Base-by-base conservation (phyloP, 1,284 basidiomycete genomes). In the Sporisorium scitamineum region DNA sequence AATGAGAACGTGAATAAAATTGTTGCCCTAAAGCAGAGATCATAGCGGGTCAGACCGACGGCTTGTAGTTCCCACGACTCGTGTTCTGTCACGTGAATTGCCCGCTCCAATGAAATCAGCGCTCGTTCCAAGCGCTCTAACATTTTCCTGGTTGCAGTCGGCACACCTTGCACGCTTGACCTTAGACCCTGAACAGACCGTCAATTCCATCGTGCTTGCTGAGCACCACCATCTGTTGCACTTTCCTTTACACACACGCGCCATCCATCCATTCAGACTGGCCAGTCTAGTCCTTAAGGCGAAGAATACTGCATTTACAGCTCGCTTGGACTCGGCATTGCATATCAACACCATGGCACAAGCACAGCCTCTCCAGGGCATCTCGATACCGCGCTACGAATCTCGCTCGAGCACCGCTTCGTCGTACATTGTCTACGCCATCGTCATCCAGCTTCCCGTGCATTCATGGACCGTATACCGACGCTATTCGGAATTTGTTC, bases 401-500 rank as follows among this genome's bases (percentile, higher is more conserved):
- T 61, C 61, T 18, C 74, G 76, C 20, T 54, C 65, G 31, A 34
- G 56, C 91, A 57, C 65, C 13, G 59, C 78, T 20, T 61, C 69
- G 4, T 86, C 90, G n/a, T 93, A 95, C 84, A 88, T 89, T 67
- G 93, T 92, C 77, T 95, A 92, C 86, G 89, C 89, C 67, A 92
- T 95, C 80, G 89, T 91, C 70, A 90, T 95, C 70, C 55, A 66
- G 27, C 71, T 83, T 20, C 90, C 93, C 67, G 91, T 94, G 24
- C 91, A 92, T 71, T 92, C 93, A 84, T 97, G 95, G 95, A 90
- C 92, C 48, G 93, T 97, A 88, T 93, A 92, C 89, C 89, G 92
- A 66, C 92, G 95, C 60, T 97, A 97, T 87, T 95, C 93, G 45
- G 94, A 97, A 85, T 97, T 98, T 87, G 90, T 90, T 78, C 91